A percentile compares a stretch with the other conserved stretches of the same genome.
phyloP scores from a whole-genome alignment of 1,139 yeast genomes.

The Meyerozyma smithsonii region DNA sequence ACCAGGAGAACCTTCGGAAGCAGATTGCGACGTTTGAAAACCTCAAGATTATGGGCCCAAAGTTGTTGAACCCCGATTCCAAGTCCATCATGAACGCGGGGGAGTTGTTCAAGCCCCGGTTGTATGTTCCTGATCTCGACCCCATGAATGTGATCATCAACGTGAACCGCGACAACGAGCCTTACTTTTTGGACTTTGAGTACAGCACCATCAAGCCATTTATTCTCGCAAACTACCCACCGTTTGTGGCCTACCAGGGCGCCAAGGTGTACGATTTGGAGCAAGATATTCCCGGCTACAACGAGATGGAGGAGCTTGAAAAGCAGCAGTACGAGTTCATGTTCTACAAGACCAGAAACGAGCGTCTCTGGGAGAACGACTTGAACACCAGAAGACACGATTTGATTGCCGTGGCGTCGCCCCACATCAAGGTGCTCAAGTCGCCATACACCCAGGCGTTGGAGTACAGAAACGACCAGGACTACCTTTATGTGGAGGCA shows the following conservation, averaged over 20 bases:
- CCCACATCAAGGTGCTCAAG: constrained; percentile 65
- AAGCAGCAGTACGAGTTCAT: constrained; percentile 79
- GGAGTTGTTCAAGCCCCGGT: constrained; percentile 66
- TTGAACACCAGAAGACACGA: constrained; percentile 61
- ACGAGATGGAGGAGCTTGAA: constrained; percentile 62
- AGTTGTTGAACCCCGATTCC: constrained; percentile 48
- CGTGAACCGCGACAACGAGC: constrained; percentile 32
- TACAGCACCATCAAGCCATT: constrained; percentile 77
- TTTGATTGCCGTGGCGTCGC: constrained; percentile 74
- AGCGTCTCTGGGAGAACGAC: constrained; percentile 78
- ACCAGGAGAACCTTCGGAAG: constrained; percentile 36
- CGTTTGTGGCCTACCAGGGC: constrained; percentile 81
- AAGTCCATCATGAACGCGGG: constrained; percentile 52
- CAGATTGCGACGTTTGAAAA: constrained; percentile 58
- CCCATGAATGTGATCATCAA: constrained; percentile 74
- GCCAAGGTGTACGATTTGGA: constrained; percentile 73
- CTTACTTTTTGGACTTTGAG: constrained; percentile 75
- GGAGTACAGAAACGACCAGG: constrained; percentile 58
- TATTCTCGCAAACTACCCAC: constrained; percentile 70
- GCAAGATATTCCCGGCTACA: constrained; percentile 70
- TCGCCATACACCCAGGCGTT: constrained; percentile 63
- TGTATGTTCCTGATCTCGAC: constrained; percentile 79
- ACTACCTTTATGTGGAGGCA: constrained; percentile 62
- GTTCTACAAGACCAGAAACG: constrained; percentile 86
- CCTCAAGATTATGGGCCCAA: constrained; percentile 49